Conservation (phyloP, 2,329 filamentous ascomycete species). For the Botrytis squamosa region DNA sequence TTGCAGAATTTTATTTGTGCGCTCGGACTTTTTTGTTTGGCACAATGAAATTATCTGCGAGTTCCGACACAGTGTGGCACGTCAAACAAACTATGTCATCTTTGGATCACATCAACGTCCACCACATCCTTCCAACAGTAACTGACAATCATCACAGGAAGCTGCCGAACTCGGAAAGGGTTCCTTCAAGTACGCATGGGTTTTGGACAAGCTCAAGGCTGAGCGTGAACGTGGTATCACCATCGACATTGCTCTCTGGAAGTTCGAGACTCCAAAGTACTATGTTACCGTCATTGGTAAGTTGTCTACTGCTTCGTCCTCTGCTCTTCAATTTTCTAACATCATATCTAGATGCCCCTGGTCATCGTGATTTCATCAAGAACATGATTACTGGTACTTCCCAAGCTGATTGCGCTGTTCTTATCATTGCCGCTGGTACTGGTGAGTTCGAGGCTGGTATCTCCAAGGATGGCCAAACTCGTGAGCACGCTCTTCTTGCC, state of each 20-base stretch:
- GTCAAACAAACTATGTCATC: background rate
- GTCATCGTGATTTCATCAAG: constrained; percentile 99
- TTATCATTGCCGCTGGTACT: constrained; percentile 99
- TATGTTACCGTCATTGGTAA: constrained; percentile 95
- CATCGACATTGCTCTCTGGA: constrained; percentile 99
- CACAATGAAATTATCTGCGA: constrained; percentile 19
- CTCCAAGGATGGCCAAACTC: constrained; percentile 99
- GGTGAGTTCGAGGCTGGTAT: constrained; percentile 99
- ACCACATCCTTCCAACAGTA: background rate
- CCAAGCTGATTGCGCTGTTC: constrained; percentile 98
- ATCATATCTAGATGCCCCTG: constrained; percentile 73
- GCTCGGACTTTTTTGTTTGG: background rate
- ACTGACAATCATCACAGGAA: constrained; percentile 61
- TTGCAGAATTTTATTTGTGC: background rate
- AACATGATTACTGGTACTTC: constrained; percentile 99
- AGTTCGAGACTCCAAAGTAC: constrained; percentile 99
- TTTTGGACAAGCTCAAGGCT: constrained; percentile 99
- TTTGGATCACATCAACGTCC: constrained; percentile 16
- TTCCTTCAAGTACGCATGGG: constrained; percentile 99
- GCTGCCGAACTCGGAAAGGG: constrained; percentile 99
- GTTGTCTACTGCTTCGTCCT: constrained; percentile 37
- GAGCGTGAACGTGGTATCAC: constrained; percentile 99
- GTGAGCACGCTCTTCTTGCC: constrained; percentile 99
- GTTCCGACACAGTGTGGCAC: background rate
- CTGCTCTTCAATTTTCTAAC: constrained; percentile 13